Evolutionary conservation across 352 stramenopile genomes (phyloP).

Genomic region (Phytopythium oedochilum): DNA sequence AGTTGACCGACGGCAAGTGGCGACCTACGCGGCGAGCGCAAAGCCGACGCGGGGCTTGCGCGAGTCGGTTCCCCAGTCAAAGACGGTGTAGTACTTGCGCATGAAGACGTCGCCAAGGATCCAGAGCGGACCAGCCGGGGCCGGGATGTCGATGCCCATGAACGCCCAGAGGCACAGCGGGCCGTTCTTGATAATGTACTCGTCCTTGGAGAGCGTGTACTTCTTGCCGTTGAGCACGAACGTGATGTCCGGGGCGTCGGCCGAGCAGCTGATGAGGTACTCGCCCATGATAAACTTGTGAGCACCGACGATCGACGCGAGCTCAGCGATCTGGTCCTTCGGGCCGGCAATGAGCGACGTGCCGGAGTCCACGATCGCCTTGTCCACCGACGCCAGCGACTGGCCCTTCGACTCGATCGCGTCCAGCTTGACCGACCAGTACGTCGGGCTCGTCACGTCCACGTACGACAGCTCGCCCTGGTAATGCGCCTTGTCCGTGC

Average conservation of each 20-base stretch:
- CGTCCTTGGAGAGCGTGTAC: conserved; percentile 90
- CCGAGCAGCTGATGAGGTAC: conserved; percentile 94
- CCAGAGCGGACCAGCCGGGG: conserved; percentile 63
- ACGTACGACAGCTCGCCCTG: conserved; percentile 93
- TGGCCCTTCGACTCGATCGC: conserved; percentile 53
- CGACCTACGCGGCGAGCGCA: conserved; percentile 55
- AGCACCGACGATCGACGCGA: conserved; percentile 85
- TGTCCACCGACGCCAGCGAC: conserved; percentile 43
- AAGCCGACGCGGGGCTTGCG: conserved; percentile 85
- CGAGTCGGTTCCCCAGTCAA: conserved; percentile 82
- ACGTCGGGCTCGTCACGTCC: conserved; percentile 58
- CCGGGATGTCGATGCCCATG: conserved; percentile 93
- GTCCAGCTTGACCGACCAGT: conserved; percentile 77
- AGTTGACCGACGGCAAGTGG: background rate
- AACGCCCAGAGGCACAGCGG: conserved; percentile 94
- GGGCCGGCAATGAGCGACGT: conserved; percentile 95
- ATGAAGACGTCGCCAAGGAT: conserved; percentile 96
- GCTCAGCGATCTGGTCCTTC: conserved; percentile 80
- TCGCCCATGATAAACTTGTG: conserved; percentile 92
- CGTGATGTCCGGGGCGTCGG: conserved; percentile 86
- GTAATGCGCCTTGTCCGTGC: conserved; percentile 88
- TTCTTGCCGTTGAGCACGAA: conserved; percentile 91
- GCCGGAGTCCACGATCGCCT: conserved; percentile 95
- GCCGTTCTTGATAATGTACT: conserved; percentile 92
- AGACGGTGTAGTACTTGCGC: conserved; percentile 94